phyloP scores from a whole-genome alignment of 495 filamentous ascomycete species.

The Podospora pseudocomata region DNA sequence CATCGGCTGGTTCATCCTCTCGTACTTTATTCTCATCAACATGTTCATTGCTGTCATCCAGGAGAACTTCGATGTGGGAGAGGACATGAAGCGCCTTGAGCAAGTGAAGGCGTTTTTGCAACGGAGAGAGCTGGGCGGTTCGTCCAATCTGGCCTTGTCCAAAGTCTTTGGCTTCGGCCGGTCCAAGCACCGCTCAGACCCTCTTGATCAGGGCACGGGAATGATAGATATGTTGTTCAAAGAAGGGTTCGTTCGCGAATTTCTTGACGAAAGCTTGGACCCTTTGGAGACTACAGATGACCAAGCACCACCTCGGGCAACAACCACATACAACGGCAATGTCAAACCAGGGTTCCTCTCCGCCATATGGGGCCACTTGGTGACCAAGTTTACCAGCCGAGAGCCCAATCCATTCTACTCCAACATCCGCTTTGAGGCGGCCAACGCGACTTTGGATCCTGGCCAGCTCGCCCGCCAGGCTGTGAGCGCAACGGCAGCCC shows the following conservation, averaged over 20 bases:
- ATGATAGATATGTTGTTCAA: constrained; percentile 94
- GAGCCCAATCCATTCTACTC: constrained; percentile 98
- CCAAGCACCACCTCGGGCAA: constrained; percentile 33
- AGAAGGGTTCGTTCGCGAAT: constrained; percentile 89
- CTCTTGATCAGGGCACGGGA: constrained; percentile 80
- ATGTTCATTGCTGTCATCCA: constrained; percentile 99
- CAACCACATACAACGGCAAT: constrained; percentile 15
- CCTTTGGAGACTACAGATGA: constrained; percentile 38
- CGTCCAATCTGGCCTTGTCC: constrained; percentile 76
- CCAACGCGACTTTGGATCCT: constrained; percentile 76
- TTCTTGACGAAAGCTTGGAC: constrained; percentile 70
- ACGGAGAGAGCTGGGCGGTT: constrained; percentile 73
- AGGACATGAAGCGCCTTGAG: constrained; percentile 95
- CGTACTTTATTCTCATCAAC: constrained; percentile 94
- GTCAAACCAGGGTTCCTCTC: constrained; percentile 55
- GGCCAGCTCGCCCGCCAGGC: constrained; percentile 85
- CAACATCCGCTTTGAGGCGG: constrained; percentile 65
- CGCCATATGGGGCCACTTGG: constrained; percentile 53
- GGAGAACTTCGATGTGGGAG: constrained; percentile 99
- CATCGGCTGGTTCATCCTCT: constrained; percentile 90
- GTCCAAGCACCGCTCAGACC: constrained; percentile 64
- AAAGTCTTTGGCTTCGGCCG: constrained; percentile 81
- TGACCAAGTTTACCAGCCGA: constrained; percentile 51
- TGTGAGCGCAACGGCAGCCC: constrained; percentile 72
- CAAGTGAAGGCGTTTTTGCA: constrained; percentile 93